Evolutionary conservation across 345 rosid genomes (phyloP), one percentile per base, ranked within the genome.

Genomic region (Salix brachista): DNA sequence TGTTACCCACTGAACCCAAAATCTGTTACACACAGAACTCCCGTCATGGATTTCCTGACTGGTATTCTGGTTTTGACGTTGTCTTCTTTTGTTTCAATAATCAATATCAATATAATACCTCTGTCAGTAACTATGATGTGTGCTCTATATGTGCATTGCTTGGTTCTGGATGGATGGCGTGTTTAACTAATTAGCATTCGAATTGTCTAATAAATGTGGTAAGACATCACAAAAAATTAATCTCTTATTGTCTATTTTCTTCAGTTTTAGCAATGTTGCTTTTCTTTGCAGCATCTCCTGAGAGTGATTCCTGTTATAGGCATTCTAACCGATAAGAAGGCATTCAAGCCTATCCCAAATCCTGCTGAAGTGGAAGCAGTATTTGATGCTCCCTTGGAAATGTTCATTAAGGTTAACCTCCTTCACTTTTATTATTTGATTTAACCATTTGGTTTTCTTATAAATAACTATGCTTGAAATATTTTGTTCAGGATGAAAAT

Each of bases 371-470:
- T 93, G 23, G 99, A 93, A 73, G 91, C 85, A 77, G 89, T 93
- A 48, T 92, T 94, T 65, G 97, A 94, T 87, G 97, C 86, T 79
- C 98, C 97, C n/a, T 83, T 93, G 85, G 97, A 90, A 85, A 91
- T 93, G 94, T 93, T 93, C 77, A 85, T 93, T 36, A 90, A 89
- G 98, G 97, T 93, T 86, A 14, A 9, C 42, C 34, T 71, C 56
- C n/a, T 73, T 75, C 71, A 48, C 75, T 61, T 77, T n/a, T 42
- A 74, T 41, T 68, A 3, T 21, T 39, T 48, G 71, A 54, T 42
- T 65, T 34, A 8, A 60, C n/a, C 25, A 16, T 72, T 62, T 1
- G 65, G 62, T 64, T 74, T 32, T 46, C 67, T 72, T 54, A 17
- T 42, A 56, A 69, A 73, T 44, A 71, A 46, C 18, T 3, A 41